phyloP scores from a whole-genome alignment of 352 stramenopile species.

The Globisporangium uncinulatum region DNA sequence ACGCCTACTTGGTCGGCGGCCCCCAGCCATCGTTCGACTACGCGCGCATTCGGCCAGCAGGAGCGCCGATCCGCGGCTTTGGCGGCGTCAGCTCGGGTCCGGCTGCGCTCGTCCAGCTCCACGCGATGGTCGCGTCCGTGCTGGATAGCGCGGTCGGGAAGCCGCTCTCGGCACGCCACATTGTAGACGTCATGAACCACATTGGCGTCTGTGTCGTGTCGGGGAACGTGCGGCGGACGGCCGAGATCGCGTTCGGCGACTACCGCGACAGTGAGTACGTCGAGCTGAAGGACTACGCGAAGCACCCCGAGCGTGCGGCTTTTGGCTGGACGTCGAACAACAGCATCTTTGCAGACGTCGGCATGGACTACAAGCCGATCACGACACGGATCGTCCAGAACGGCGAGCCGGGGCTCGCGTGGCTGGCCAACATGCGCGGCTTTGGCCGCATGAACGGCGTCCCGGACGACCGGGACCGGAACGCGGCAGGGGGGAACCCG shows the following conservation, averaged over 20 bases:
- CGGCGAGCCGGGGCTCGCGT: slow-evolving; percentile 92
- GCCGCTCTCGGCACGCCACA: slow-evolving; percentile 58
- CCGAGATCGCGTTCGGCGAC: slow-evolving; percentile 93
- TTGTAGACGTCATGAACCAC: slow-evolving; percentile 93
- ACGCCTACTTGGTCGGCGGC: slow-evolving; percentile 73
- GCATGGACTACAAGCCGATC: slow-evolving; percentile 90
- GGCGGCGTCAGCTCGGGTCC: slow-evolving; percentile 87
- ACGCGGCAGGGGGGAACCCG: slow-evolving; percentile 87
- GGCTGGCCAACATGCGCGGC: slow-evolving; percentile 91
- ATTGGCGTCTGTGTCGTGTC: slow-evolving; percentile 88
- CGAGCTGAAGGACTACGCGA: slow-evolving; percentile 89
- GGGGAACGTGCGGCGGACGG: slow-evolving; percentile 90
- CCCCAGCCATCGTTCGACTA: slow-evolving; percentile 72
- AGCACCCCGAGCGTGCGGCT: slow-evolving; percentile 81
- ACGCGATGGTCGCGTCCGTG: slow-evolving; percentile 49
- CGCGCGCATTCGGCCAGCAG: slow-evolving; percentile 70
- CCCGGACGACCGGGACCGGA: slow-evolving; percentile 72
- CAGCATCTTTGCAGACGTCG: slow-evolving; percentile 88
- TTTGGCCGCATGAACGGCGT: slow-evolving; percentile 89
- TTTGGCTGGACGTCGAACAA: slow-evolving; percentile 95
- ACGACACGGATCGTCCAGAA: slow-evolving; percentile 82
- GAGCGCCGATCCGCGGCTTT: slow-evolving; percentile 87
- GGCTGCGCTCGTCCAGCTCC: slow-evolving; percentile 64
- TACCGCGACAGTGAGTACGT: slow-evolving; percentile 84
- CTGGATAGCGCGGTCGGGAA: slow-evolving; percentile 48